Conservation (phyloP, 2,329 filamentous ascomycete genomes). For the Elsinoe fawcettii region DNA sequence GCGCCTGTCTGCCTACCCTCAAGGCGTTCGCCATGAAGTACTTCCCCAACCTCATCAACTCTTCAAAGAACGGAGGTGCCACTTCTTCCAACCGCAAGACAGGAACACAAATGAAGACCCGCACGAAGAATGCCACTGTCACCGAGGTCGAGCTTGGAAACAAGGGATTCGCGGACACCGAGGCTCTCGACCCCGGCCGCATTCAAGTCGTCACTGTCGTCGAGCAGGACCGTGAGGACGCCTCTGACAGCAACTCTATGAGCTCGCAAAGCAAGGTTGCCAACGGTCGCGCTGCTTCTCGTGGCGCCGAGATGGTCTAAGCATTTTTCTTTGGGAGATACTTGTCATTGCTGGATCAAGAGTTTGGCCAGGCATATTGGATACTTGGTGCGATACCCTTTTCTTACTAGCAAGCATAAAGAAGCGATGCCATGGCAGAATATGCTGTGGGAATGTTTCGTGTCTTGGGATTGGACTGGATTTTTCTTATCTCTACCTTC, state of each 20-base stretch:
- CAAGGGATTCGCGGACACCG: constrained; percentile 50
- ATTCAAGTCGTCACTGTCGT: constrained; percentile 21
- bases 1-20: constrained; percentile 32
- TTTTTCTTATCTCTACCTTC: not conserved
- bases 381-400: not conserved
- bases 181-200: constrained; percentile 10
- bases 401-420: not conserved
- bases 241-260: constrained; percentile 3
- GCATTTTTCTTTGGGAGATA: not conserved
- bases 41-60: constrained; percentile 29
- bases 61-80: not conserved
- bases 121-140: constrained; percentile 67
- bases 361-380: not conserved
- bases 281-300: not conserved
- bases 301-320: constrained; percentile 6
- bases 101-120: not conserved
- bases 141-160: constrained; percentile 81
- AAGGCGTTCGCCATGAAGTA: constrained; percentile 31
- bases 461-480: not conserved
- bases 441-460: not conserved
- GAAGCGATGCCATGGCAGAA: not conserved
- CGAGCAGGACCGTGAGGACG: constrained; percentile 19
- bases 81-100: constrained; percentile 11
- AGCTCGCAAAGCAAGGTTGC: not conserved
- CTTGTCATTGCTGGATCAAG: not conserved